Conservation (phyloP, 2,329 filamentous ascomycete genomes). For the Ampelomyces quisqualis region DNA sequence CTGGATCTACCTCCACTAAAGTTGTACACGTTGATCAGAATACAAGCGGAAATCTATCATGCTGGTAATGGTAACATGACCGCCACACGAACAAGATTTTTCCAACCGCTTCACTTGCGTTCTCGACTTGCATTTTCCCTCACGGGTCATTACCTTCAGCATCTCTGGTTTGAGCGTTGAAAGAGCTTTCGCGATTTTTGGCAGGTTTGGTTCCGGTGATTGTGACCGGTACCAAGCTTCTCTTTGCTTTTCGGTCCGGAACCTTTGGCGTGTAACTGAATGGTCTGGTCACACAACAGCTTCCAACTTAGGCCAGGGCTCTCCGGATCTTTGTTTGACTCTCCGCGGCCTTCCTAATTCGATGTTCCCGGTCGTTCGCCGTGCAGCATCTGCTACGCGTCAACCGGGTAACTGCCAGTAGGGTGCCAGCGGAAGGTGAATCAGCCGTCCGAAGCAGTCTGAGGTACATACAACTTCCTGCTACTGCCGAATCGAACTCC, state of each 20-base stretch:
- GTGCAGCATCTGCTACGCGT: neutral
- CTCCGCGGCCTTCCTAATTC: constrained; percentile 15
- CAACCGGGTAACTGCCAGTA: neutral
- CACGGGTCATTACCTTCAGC: neutral
- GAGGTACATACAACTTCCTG: neutral
- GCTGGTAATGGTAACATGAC: neutral
- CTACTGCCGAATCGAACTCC: too few relatives aligned
- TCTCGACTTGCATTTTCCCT: neutral
- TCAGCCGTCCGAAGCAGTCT: neutral
- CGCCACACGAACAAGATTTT: neutral
- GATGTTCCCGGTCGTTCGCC: neutral
- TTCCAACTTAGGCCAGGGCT: constrained; percentile 20
- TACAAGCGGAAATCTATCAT: neutral
- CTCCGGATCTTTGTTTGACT: constrained; percentile 18
- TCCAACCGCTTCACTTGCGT: constrained; percentile 1
- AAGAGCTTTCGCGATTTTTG: too few relatives aligned
- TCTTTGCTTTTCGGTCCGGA: constrained; percentile 17
- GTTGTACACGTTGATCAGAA: neutral
- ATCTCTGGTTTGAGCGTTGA: neutral
- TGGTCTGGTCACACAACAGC: constrained; percentile 24
- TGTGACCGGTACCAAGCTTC: constrained; percentile 1
- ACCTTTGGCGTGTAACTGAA: constrained; percentile 7
- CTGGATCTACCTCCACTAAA: neutral
- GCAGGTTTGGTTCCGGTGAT: too few relatives aligned
- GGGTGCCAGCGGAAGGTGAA: neutral